Evolutionary conservation across 108 stramenopile species (phyloP).

Genomic region (Mediolabrus comicus): DNA sequence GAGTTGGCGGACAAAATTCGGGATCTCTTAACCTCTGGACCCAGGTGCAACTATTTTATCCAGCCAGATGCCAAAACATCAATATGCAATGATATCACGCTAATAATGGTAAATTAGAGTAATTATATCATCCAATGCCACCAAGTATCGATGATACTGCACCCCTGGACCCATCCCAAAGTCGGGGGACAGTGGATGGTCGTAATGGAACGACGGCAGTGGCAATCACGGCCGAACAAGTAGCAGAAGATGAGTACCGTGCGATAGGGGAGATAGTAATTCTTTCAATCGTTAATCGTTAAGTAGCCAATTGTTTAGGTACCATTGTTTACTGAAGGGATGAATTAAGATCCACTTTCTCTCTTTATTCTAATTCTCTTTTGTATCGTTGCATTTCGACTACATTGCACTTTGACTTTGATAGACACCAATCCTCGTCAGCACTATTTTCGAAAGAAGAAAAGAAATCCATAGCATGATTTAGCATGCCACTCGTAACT

Average conservation of each 20-base stretch:
- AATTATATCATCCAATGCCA: background rate
- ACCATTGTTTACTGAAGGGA: no score
- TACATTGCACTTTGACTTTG: no score
- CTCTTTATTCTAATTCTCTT: no score
- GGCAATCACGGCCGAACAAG: background rate
- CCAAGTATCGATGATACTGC: background rate
- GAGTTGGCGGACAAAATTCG: background rate
- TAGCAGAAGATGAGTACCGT: background rate
- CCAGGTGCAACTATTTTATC: background rate
- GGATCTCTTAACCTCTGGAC: background rate
- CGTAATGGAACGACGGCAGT: background rate
- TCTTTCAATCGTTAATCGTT: no score
- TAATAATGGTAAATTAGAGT: background rate
- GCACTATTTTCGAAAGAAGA: no score
- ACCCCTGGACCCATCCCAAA: background rate
- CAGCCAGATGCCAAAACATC: background rate
- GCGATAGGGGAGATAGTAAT: no score
- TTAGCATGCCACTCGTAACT: no score
- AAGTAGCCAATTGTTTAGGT: no score
- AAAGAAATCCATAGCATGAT: no score
- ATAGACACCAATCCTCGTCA: no score
- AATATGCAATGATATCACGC: background rate
- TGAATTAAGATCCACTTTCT: no score
- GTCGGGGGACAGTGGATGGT: background rate
- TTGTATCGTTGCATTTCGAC: no score